Evolutionary conservation across 2,329 filamentous ascomycete species (phyloP), one percentile per base, ranked within the genome.

Genomic region (Lasiodiplodia sp.): DNA sequence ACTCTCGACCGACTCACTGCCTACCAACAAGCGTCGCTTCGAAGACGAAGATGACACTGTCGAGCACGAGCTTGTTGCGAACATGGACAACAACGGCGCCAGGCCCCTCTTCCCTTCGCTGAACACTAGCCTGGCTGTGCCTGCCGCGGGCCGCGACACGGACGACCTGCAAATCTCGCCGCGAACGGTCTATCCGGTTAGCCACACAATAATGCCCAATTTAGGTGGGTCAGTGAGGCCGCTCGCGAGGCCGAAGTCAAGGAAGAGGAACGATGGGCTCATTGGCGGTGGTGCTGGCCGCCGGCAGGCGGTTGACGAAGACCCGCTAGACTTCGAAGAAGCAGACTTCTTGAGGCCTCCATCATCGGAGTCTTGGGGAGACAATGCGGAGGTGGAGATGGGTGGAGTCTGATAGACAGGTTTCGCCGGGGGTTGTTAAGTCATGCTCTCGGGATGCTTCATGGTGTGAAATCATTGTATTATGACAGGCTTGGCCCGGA

Each of bases 281-380:
- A 3, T 10, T 21, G 34, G 40, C 16, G 75, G 68, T 71, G 69
- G 72, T 74, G 69, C 52, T 76, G 71, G 79, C 79, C 79, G 72
- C 79, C 38, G 66, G 21, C 25, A 63, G 44, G 49, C 56, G 21
- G 57, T 63, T 11, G 23, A 18, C 10, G 40, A 34, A 8, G 18
- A 37, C 4, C 56, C 44, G 18, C 28, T 40, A 72, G 90, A 93
- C 75, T 93, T 93, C 76, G 89, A 86, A 68, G 91, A 93, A 69
- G 91, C 91, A 0, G 84, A 87, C 0, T 93, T 93, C 60, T 68
- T 83, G 71, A 72, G 71, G 69, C 77, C 77, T 31, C 25, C 21
- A 3, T 75, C 73, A 72, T 73, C 74, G 4, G 72, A 49, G 10
- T 75, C 73, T 72, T 73, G 75, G 10, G 72, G 34, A n/a, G 21